Conservation (phyloP, 371 early-diverging fungal species). For the Funneliformis caledonium region DNA sequence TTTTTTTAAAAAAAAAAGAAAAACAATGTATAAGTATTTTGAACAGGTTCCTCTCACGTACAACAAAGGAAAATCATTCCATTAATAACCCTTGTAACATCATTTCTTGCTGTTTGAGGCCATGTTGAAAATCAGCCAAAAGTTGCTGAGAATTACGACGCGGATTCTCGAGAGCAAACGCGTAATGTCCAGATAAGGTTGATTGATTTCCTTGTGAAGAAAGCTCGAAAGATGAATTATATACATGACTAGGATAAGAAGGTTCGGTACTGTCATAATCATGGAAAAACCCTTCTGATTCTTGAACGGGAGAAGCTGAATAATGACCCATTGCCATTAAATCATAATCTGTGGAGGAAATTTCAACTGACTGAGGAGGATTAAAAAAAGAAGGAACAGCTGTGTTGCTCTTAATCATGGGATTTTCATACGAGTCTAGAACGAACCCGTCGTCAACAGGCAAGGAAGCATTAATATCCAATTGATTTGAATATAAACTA, state of each 20-base stretch:
- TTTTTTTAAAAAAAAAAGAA: not conserved
- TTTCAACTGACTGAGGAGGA: conserved; percentile 21
- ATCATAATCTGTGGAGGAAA: conserved; percentile 37
- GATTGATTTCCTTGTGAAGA: not conserved
- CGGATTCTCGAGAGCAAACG: conserved; percentile 27
- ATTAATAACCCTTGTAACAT: conserved; percentile 30
- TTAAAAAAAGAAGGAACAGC: not conserved
- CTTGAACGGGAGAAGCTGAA: conserved; percentile 9
- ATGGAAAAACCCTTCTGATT: conserved; percentile 9
- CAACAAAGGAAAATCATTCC: not conserved
- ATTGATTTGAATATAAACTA: conserved; percentile 25
- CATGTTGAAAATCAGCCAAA: conserved; percentile 36
- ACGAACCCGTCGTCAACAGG: conserved; percentile 39
- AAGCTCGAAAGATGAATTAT: conserved; percentile 26
- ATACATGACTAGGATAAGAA: conserved; percentile 9
- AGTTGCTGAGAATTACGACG: conserved; percentile 35
- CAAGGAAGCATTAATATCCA: conserved; percentile 35
- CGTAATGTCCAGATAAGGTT: conserved; percentile 14
- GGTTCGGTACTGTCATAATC: conserved; percentile 10
- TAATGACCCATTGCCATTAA: conserved; percentile 40
- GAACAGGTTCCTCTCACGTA: not conserved
- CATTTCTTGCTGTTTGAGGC: conserved; percentile 26
- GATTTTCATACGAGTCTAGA: conserved; percentile 34
- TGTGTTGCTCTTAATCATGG: not conserved
- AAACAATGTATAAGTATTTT: not conserved